Percentiles rank a stretch among this genome's conserved stretches.
Conservation (phyloP, 176 grass and related monocot genomes). For the Triticum monococcum region DNA sequence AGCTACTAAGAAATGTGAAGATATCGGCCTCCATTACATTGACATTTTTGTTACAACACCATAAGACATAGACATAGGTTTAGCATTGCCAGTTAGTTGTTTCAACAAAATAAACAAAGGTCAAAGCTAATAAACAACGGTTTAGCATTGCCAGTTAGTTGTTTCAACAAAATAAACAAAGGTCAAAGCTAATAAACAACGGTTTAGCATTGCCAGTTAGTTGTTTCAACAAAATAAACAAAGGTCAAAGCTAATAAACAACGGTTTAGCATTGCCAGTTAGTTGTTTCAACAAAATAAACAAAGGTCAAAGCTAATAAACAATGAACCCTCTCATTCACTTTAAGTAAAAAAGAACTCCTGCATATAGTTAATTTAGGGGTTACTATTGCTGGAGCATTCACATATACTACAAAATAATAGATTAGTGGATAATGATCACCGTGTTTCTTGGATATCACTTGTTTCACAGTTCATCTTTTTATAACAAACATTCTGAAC, state of each 20-base stretch:
- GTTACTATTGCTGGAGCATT: background rate
- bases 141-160: background rate
- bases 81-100: background rate
- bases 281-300: background rate
- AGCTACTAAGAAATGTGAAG: slow-evolving; percentile 14
- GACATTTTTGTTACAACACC: background rate
- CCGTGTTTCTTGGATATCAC: background rate
- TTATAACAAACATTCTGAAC: background rate
- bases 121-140: background rate
- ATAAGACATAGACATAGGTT: background rate
- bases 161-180: background rate
- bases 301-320: background rate
- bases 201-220: background rate
- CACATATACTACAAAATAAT: background rate
- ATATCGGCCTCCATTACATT: background rate
- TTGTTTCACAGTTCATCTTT: background rate
- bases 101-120: background rate
- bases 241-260: slow-evolving; percentile 12
- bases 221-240: background rate
- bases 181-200: slow-evolving; percentile 1
- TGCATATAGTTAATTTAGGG: background rate
- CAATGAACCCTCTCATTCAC: background rate
- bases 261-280: background rate
- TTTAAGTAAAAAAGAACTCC: background rate
- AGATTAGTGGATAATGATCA: slow-evolving; percentile 4